Evolutionary conservation across 345 rosid genomes (phyloP), one percentile per base, ranked within the genome.

Genomic region (Euphorbia lathyris): DNA sequence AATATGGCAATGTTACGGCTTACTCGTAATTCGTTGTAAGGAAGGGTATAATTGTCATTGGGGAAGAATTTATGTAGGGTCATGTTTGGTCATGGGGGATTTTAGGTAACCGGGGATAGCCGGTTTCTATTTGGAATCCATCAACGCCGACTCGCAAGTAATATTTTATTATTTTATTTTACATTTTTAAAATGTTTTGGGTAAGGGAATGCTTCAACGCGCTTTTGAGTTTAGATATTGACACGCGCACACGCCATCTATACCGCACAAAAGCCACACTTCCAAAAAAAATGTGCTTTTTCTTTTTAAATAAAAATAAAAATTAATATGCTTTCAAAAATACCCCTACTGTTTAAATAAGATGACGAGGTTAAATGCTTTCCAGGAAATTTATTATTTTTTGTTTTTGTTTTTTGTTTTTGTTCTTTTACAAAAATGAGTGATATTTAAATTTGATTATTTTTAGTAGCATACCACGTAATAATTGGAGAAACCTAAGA

Each of bases 191-290:
- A 3, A 12, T 7, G 1, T 45, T 45, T 13, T 45, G 10, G 43
- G 7, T 1, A 23, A 4, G 42, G 25, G 9, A 50, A 23, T 3
- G 10, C 12, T 9, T 29, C 27, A 0, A 74, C 76, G 82, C 71
- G 67, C 76, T 25, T 3, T 23, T 17, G 11, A 16, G 16, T 45
- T 0, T 7, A 32, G 43, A 60, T 58, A 22, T 20, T 17, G 20
- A 47, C 51, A 16, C 11, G 22, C 5, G n/a, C 77, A 25, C 79
- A 52, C 79, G 83, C 76, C 17, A 56, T 65, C 68, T 17, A 1
- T 3, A 57, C 64, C 80, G 78, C 80, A 65, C 77, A 76, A 79
- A 78, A 76, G 56, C 77, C 66, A 69, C 80, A n/a, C 80, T 27
- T 76, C 66, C 64, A n/a, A 48, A 23, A 52, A n/a, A 51, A 16